Conservation (phyloP, 2,329 filamentous ascomycete species). For the Trichoderma sp. region DNA sequence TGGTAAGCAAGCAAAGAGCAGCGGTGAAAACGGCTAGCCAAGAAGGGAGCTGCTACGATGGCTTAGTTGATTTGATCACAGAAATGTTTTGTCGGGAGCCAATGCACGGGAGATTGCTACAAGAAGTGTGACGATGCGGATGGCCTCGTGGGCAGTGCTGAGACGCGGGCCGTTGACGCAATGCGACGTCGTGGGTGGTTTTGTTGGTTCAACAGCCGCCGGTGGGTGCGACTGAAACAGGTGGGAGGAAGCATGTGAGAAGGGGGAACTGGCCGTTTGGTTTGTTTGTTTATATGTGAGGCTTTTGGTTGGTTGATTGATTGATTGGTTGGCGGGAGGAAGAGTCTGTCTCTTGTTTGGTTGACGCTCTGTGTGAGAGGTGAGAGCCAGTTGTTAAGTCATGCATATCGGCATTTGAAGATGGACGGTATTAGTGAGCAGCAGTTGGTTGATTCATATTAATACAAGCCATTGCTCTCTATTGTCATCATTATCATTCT, state of each 20-base stretch:
- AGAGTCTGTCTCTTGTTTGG: background rate
- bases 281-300: background rate
- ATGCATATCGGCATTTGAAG: background rate
- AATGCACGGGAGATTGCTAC: background rate
- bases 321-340: too few species aligned
- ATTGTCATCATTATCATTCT: background rate
- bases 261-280: background rate
- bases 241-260: slow-evolving; percentile 13
- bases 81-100: background rate
- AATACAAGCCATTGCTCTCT: background rate
- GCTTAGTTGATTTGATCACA: background rate
- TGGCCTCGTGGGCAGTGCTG: slow-evolving; percentile 5
- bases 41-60: background rate
- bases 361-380: background rate
- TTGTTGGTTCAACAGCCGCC: slow-evolving; percentile 16
- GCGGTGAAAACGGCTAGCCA: background rate
- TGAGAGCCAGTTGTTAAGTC: background rate
- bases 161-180: background rate
- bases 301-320: background rate
- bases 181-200: background rate
- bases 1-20: background rate
- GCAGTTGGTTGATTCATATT: background rate
- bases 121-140: background rate
- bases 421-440: background rate
- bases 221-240: slow-evolving; percentile 14